A percentile compares a stretch with the other conserved stretches of the same genome.
Evolutionary conservation across 1,284 basidiomycete genomes (phyloP).

Genomic region (Exsudoporus floridanus): DNA sequence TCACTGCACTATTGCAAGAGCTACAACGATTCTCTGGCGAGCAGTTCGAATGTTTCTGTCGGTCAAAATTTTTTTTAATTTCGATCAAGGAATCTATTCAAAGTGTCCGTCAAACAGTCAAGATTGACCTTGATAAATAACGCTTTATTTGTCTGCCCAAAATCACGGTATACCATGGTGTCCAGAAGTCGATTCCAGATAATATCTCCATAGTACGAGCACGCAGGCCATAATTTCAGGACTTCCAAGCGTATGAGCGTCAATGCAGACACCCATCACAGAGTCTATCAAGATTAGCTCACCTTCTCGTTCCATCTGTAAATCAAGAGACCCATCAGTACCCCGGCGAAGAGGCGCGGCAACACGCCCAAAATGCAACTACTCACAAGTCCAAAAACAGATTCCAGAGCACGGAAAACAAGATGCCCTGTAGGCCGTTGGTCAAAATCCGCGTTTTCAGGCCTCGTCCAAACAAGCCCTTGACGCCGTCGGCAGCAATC

Average conservation of each 20-base stretch:
- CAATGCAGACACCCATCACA: neutral
- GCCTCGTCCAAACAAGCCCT: slow-evolving; percentile 76
- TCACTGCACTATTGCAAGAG: too few species aligned
- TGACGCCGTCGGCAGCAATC: slow-evolving; percentile 61
- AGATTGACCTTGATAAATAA: too few species aligned
- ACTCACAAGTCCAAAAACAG: slow-evolving; percentile 80
- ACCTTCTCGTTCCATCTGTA: slow-evolving; percentile 44
- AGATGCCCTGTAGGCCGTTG: slow-evolving; percentile 83
- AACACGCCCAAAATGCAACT: neutral
- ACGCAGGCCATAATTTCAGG: neutral
- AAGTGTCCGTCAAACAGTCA: too few species aligned
- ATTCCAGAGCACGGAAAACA: slow-evolving; percentile 86
- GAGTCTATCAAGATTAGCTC: slow-evolving; percentile 10
- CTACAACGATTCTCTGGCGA: too few species aligned
- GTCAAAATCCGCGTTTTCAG: slow-evolving; percentile 80
- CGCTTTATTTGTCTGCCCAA: too few species aligned
- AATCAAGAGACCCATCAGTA: neutral
- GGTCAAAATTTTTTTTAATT: too few species aligned
- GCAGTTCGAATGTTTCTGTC: too few species aligned
- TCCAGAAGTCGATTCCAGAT: neutral
- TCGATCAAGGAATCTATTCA: too few species aligned
- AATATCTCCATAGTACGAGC: slow-evolving; percentile 1
- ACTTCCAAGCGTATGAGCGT: neutral
- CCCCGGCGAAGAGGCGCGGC: neutral
- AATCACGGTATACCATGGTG: neutral